Base-by-base conservation (phyloP, 768 basidiomycete species). In the Suillus tomentosus region DNA sequence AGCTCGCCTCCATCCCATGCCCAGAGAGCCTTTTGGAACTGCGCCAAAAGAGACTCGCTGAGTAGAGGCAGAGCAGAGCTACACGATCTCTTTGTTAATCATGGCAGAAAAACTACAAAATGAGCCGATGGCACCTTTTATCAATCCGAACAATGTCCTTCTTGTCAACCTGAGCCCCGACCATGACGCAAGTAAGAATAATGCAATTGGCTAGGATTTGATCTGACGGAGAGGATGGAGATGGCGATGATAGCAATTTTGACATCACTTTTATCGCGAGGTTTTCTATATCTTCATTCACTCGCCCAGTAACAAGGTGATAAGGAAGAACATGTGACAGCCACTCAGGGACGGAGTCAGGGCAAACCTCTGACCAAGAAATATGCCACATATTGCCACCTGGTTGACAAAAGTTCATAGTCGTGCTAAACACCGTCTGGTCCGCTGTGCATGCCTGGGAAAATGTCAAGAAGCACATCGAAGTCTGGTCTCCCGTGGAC, bases 351-450 rank as follows among this genome's bases (percentile, higher is more conserved):
- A 53, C 27, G 17, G 27, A 53, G 14, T 51, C 24, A 8, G 51
- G 27, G 1, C 0, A 13, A 5, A 3, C 11, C n/a, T 11, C n/a
- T 0, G 19, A 27, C 27, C 2, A 27, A 31, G 1, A 31, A 31
- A 31, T 31, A 5, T 5, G 3, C 27, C 27, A 31, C 27, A 0
- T 31, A 31, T 31, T 4, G 27, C 27, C 3, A 31, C 3, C 31
- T 31, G 31, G 31, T 0, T 6, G 5, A 48, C 47, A 50, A 53
- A 53, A 9, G 0, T 53, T 5, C 3, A 5, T 17, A 10, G 51
- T 4, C 4, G 1, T 17, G 3, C 0, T 1, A 31, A 31, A 8
- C 4, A 31, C 27, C 13, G 0, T 14, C 0, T 0, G 8, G 31
- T 14, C 2, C 3, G 22, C 6, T 50, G 10, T 36, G 9, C 1